Evolutionary conservation across 1,284 basidiomycete species (phyloP), one percentile per base, ranked within the genome.

Genomic region (Melanopsichium pennsylvanicum): DNA sequence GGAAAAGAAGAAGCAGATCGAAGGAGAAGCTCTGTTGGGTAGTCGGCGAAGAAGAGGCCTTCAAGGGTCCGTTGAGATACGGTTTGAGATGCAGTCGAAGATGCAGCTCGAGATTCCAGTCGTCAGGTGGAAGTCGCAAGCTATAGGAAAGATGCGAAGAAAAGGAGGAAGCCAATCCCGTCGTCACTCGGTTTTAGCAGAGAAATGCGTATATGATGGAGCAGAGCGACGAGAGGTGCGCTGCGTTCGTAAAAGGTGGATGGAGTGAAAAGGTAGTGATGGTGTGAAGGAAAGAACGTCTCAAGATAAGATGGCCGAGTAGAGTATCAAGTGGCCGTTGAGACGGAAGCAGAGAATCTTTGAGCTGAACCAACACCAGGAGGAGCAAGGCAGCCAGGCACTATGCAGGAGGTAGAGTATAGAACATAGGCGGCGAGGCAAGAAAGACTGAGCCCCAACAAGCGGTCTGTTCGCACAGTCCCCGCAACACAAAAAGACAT

Each of bases 171-270:
- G 54, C 60, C 40, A 63, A 63, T 44, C 19, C 60, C 60, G 60
- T 63, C 60, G 60, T 63, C 60, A 63, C 60, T 63, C 60, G 60
- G 60, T 49, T 57, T 57, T 39, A 56, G 60, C 60, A 25, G 39
- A 26, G 26, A 27, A 39, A 11, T 25, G 23, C 19, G 37, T 27
- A 29, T 23, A 23, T 12, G 22, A 33, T 33, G 21, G 38, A 46
- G 37, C 38, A 48, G 52, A 36, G 33, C 51, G 39, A 26, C 8
- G 39, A n/a, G 13, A 35, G 21, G 31, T 38, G 43, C 56, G 38
- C 37, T 45, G 49, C 49, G 40, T 36, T 39, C 50, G 43, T 18
- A 48, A 31, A 37, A 40, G 47, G 45, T 34, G 16, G 23, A 37
- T 48, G 35, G 37, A 12, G 21, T 16, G 19, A 18, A 31, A 19